Evolutionary conservation across 106 monocot genomes (phyloP).

Genomic region (Dioscorea dumetorum): DNA sequence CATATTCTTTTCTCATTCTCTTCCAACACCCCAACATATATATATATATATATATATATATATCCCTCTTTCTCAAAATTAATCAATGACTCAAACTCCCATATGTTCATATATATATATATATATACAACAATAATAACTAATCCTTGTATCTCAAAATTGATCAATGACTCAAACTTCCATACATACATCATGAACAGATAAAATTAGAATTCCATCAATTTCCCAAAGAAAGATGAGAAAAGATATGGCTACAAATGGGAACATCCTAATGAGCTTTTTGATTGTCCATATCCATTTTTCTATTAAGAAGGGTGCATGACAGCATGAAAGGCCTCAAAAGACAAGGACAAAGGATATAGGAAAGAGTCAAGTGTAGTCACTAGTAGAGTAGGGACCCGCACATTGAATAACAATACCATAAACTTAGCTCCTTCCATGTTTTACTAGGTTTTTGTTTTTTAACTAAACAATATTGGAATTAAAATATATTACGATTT

Average conservation of each 20-base stretch:
- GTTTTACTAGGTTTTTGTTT: no score
- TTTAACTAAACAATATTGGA: no score
- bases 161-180: background rate
- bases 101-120: background rate
- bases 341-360: background rate
- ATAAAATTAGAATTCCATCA: background rate
- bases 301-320: slow-evolving; percentile 2
- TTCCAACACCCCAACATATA: background rate
- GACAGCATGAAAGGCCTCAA: background rate
- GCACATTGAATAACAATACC: background rate
- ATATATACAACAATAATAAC: background rate
- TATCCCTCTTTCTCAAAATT: no score
- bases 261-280: background rate
- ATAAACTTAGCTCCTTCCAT: background rate
- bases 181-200: background rate
- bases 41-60: background rate
- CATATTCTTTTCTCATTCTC: background rate
- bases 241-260: slow-evolving; percentile 1
- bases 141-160: no score
- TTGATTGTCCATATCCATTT: background rate
- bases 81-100: no score
- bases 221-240: background rate
- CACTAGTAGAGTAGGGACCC: background rate
- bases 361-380: slow-evolving; percentile 1
- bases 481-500: no score